These are phyloP conservation scores for Populus alba DNA, from an alignment of 345 rosid species.

Conservation along the genomic window DNA sequence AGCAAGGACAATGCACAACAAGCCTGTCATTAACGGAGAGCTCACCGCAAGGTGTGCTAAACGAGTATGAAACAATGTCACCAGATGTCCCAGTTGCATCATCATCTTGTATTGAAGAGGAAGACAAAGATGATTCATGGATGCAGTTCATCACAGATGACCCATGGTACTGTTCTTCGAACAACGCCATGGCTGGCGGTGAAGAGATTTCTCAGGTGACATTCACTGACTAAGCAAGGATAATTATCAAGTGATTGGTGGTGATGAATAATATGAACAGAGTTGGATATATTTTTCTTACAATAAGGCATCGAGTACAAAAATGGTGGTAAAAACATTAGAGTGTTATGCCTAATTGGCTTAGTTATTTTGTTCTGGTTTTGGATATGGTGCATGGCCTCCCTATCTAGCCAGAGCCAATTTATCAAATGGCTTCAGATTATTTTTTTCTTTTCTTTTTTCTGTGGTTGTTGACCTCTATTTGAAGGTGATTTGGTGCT, in stretches of 20 bases:
- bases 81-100: constrained; percentile 62
- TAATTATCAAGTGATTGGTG: background rate
- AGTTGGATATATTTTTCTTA: background rate
- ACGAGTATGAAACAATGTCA: constrained; percentile 59
- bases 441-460: background rate
- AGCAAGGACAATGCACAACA: constrained; percentile 47
- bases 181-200: constrained; percentile 1
- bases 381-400: background rate
- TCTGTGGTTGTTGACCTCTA: background rate
- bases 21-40: constrained; percentile 45
- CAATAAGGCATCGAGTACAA: background rate
- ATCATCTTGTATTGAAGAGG: constrained; percentile 54
- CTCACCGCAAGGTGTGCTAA: constrained; percentile 25
- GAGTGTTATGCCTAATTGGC: background rate
- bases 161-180: constrained; percentile 63
- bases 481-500: background rate
- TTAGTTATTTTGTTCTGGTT: background rate
- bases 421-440: constrained; percentile 1
- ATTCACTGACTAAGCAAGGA: constrained; percentile 5
- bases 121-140: constrained; percentile 93
- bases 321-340: background rate
- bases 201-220: constrained; percentile 14
- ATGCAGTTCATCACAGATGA: constrained; percentile 97
- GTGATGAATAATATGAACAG: background rate
- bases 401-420: background rate